phyloP scores from a whole-genome alignment of 306 rosid species.

The Glycine soja region DNA sequence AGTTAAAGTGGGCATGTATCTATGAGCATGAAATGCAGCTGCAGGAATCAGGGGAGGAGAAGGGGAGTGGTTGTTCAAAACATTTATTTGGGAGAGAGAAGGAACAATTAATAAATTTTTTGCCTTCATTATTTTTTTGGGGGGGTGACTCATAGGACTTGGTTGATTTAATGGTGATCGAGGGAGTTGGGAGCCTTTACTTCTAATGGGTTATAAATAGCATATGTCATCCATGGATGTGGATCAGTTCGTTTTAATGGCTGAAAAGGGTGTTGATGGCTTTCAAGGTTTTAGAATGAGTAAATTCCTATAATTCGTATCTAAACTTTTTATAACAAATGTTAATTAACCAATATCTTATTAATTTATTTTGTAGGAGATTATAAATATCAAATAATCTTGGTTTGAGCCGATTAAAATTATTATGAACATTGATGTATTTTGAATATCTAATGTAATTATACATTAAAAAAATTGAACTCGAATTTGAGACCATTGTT shows the following conservation, averaged over 20 bases:
- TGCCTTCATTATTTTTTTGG: constrained; percentile 36
- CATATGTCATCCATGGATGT: constrained; percentile 50
- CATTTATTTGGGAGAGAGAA: constrained; percentile 54
- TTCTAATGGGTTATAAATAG: constrained; percentile 47
- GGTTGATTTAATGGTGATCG: constrained; percentile 48
- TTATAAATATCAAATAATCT: too few species aligned
- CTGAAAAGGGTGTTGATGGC: constrained; percentile 60
- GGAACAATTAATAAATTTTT: constrained; percentile 41
- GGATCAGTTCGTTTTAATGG: constrained; percentile 60
- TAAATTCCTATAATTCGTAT: neutral
- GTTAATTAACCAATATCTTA: neutral
- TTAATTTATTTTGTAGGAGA: too few species aligned
- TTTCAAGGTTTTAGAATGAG: constrained; percentile 46
- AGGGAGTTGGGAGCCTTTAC: constrained; percentile 56
- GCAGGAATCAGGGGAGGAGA: constrained; percentile 29
- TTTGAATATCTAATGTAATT: too few species aligned
- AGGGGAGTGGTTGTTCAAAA: constrained; percentile 46
- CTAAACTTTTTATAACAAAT: too few species aligned
- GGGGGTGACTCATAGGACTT: constrained; percentile 49
- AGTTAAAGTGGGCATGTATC: constrained; percentile 26
- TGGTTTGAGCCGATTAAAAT: too few species aligned
- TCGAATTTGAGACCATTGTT: too few species aligned
- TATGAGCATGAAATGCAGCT: constrained; percentile 41
- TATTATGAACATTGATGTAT: too few species aligned
- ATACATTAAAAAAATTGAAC: too few species aligned